phyloP scores from a whole-genome alignment of 768 basidiomycete genomes.

The Trametes cubensis region DNA sequence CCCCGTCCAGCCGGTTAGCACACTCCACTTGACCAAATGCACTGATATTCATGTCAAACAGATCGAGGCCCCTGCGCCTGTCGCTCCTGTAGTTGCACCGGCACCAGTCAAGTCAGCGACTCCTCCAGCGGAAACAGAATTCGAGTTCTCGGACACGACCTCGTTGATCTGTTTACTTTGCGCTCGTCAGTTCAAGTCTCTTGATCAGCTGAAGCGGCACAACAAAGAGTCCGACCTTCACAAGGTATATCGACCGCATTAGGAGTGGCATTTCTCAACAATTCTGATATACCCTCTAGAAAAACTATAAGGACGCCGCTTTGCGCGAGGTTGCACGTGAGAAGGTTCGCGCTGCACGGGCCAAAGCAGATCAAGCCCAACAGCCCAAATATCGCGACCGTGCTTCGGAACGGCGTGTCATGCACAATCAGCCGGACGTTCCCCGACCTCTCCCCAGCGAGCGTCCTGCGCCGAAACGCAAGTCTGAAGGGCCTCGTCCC shows the following conservation, averaged over 20 bases:
- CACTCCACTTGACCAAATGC: background rate
- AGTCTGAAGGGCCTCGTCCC: conserved; percentile 63
- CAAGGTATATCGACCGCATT: conserved; percentile 61
- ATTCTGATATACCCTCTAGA: conserved; percentile 49
- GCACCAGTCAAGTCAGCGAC: conserved; percentile 35
- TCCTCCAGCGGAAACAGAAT: conserved; percentile 58
- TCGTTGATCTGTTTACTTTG: conserved; percentile 88
- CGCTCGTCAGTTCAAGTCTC: conserved; percentile 86
- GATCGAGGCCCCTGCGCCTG: conserved; percentile 22
- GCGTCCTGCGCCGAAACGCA: conserved; percentile 41
- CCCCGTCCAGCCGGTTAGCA: conserved; percentile 14
- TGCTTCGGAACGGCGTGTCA: conserved; percentile 85
- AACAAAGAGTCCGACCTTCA: conserved; percentile 94
- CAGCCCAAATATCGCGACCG: conserved; percentile 93
- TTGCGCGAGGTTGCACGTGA: conserved; percentile 74
- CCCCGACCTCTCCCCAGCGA: conserved; percentile 50
- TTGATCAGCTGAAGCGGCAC: conserved; percentile 86
- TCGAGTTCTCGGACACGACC: conserved; percentile 79
- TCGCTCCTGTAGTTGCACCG: conserved; percentile 21
- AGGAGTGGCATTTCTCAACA: no score
- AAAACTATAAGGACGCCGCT: conserved; percentile 77
- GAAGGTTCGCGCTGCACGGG: conserved; percentile 52
- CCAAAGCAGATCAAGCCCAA: conserved; percentile 37
- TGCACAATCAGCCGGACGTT: conserved; percentile 90
- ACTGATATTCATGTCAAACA: conserved; percentile 1